Base-by-base conservation (phyloP, 169 alveolate genomes). In the Plasmodium malariae region DNA sequence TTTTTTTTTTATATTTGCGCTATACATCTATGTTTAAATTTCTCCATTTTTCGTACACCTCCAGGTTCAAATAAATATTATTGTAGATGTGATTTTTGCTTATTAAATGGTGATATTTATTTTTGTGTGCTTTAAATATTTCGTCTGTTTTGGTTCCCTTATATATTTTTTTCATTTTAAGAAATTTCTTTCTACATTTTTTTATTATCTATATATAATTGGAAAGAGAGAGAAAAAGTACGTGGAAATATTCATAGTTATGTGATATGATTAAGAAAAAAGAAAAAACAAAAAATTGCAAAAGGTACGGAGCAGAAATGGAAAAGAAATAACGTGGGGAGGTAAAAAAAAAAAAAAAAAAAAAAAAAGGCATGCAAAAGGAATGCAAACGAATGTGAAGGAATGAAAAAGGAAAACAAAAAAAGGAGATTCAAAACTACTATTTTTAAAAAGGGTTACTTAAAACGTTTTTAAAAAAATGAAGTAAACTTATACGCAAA, bases 121-220 rank as follows among this genome's bases (percentile, higher is more conserved):
- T 76, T 76, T 76, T 76, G 30, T 76, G 89, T 21, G 89, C 57
- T 40, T 76, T 74, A 76, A 76, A 76, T 60, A 76, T 76, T 48
- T 76, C 89, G 55, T 76, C 89, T 63, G 89, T 76, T 76, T 76
- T 76, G 40, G 78, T 76, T 76, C 60, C 78, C 76, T 67, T 76
- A 32, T 76, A 76, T 76, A 60, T 76, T 76, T 76, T 76, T 76
- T 76, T 76, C 89, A 76, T 76, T 76, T 76, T 76, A 43, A 40
- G 55, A 30, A 62, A 74, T 57, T 57, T 74, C 60, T 65, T 76
- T 76, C 89, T 76, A 76, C 89, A 76, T 76, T 65, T 74, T 76
- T 76, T 60, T 45, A 71, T 21, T 59, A 30, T 62, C 45, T 62
- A 30, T 30, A 37, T 74, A 57, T 37, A 63, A 32, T 55, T 45